These are phyloP conservation scores for Calonectria multiphialidica DNA, from an alignment of 2,329 filamentous ascomycete genomes.

Conservation along the genomic window DNA sequence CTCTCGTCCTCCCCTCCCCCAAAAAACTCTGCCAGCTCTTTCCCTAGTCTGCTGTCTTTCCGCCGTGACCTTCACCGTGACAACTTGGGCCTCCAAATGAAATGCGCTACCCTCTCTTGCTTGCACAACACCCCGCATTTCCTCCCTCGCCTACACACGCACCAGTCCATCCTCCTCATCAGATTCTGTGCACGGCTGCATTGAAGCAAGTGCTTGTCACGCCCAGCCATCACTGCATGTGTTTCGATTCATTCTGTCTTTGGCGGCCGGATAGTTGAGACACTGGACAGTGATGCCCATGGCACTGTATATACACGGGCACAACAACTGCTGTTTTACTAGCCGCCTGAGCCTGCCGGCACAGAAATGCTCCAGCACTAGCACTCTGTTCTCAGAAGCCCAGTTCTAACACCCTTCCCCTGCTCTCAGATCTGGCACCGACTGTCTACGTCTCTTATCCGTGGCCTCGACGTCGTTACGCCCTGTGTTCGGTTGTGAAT, in stretches of 20 bases:
- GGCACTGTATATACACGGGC: neutral
- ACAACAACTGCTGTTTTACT: neutral
- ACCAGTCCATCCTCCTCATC: neutral
- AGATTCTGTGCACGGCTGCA: neutral
- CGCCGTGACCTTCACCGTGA: constrained; percentile 31
- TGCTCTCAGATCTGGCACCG: constrained; percentile 36
- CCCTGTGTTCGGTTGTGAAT: constrained; percentile 22
- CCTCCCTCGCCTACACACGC: neutral
- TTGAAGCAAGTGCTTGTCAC: constrained; percentile 7
- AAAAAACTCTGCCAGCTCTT: constrained; percentile 10
- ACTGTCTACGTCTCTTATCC: constrained; percentile 36
- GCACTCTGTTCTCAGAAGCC: constrained; percentile 10
- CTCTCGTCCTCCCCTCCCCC: constrained; percentile 20
- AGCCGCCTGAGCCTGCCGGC: neutral
- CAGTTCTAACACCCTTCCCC: constrained; percentile 38
- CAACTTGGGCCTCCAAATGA: constrained; percentile 20
- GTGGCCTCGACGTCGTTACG: constrained; percentile 36
- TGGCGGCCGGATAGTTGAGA: neutral
- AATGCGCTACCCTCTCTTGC: neutral
- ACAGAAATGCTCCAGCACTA: neutral
- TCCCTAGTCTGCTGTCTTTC: constrained; percentile 12
- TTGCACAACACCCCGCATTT: neutral
- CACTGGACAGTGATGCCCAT: neutral
- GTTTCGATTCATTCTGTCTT: neutral
- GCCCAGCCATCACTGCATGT: neutral